Evolutionary conservation across 2,329 filamentous ascomycete genomes (phyloP), one percentile per base, ranked within the genome.

Genomic region (Pseudocercospora macadamiae): DNA sequence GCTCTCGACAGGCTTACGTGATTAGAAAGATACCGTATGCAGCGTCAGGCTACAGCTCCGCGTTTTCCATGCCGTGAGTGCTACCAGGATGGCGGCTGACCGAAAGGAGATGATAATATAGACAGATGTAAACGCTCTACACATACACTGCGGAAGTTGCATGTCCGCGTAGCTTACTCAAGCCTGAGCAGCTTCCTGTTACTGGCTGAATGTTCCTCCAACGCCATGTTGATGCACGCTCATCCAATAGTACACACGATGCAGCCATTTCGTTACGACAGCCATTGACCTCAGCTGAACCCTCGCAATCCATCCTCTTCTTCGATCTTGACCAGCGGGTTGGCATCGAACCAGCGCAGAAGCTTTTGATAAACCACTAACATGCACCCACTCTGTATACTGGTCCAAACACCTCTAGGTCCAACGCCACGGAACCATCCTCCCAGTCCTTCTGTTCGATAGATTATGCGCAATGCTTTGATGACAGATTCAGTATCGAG

Each of bases 361-460:
- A 97, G 80, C 60, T 88, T 89, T 78, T 97, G 93, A 75, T 97
- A 97, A 74, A 97, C 80, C 68, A 97, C 93, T 72, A 97, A 81
- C 93, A 97, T 97, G 65, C 91, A 96, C 39, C 93, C 90, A 71
- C 90, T 96, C 79, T 99, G 95, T 58, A 97, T 91, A 70, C 93
- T 96, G 19, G 95, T 99, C 95, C 95, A 99, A 12, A 97, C 91
- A 57, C 89, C 89, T 54, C 95, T 86, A 1, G 95, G 95, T 0
- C 93, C 93, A 1, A 99, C 93, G 23, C 95, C 95, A 58, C 95
- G 86, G 76, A 99, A 99, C 87, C 91, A 96, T 1, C 95, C 96
- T 2, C 84, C 84, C 14, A 97, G 68, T 1, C 95, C 95, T 76
- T 99, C 95, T 4, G 89, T 91, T 66, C 85, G 86, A 77, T 97